Percentiles rank a stretch among this genome's conserved stretches.
Conservation (phyloP, 345 rosid species). For the Hirschfeldia incana region DNA sequence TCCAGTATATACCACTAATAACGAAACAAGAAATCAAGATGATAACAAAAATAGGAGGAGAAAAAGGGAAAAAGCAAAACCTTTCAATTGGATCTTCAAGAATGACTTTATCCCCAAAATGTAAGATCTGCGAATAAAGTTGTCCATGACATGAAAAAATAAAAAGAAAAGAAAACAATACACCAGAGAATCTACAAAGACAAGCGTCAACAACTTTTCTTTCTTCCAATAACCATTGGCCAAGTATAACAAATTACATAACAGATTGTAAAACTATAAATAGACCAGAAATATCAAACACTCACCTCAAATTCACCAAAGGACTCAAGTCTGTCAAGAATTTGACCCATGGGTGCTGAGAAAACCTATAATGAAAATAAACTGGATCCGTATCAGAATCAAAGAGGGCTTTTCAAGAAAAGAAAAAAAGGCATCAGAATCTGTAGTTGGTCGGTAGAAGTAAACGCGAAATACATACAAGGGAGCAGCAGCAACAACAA, state of each 20-base stretch:
- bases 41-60: not conserved
- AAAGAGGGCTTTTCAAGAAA: not conserved
- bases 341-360: constrained; percentile 91
- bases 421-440: not conserved
- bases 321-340: constrained; percentile 76
- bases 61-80: constrained; percentile 37
- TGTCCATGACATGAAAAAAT: constrained; percentile 13
- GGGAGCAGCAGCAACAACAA: not conserved
- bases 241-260: not conserved
- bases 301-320: constrained; percentile 95
- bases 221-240: not conserved
- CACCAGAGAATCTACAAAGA: constrained; percentile 30
- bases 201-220: constrained; percentile 21
- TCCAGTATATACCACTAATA: constrained; percentile 22
- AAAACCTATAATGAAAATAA: constrained; percentile 46
- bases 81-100: constrained; percentile 92
- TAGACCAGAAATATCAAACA: not conserved
- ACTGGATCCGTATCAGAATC: not conserved
- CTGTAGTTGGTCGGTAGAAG: constrained; percentile 17
- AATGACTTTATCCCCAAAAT: constrained; percentile 85
- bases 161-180: not conserved
- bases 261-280: too few species aligned
- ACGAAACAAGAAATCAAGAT: constrained; percentile 6
- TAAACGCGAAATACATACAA: constrained; percentile 3
- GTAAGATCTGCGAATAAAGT: constrained; percentile 54